These are phyloP conservation scores for Oropetium thomaeum DNA, from an alignment of 176 grass and related monocot species.

Conservation along the genomic window DNA sequence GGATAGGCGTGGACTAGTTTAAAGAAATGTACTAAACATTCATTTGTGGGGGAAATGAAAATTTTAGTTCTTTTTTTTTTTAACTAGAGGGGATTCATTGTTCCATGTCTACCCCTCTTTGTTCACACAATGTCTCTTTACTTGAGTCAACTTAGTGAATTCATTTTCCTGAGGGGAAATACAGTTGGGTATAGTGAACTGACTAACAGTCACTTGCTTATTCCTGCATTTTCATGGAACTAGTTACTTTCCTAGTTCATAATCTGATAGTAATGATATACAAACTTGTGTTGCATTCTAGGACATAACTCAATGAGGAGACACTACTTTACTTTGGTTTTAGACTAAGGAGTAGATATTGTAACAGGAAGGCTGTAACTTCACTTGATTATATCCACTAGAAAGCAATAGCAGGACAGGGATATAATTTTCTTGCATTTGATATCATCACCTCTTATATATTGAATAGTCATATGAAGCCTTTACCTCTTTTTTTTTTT, in stretches of 20 bases:
- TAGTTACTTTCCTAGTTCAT: neutral
- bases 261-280: neutral
- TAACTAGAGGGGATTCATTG: no score
- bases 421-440: neutral
- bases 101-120: no score
- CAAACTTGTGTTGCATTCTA: neutral
- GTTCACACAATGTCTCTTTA: neutral
- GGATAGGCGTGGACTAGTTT: no score
- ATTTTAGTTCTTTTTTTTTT: no score
- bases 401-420: neutral
- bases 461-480: neutral
- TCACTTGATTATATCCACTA: neutral
- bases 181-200: neutral
- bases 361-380: neutral
- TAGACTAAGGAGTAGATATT: neutral
- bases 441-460: constrained; percentile 5
- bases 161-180: neutral
- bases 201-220: neutral
- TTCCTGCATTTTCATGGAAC: constrained; percentile 2
- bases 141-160: constrained; percentile 8
- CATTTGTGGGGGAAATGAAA: no score
- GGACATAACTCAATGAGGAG: neutral
- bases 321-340: neutral
- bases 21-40: no score
- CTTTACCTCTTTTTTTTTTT: no score